Evolutionary conservation across 2,329 filamentous ascomycete genomes (phyloP).

Genomic region (Fusarium zealandicum): DNA sequence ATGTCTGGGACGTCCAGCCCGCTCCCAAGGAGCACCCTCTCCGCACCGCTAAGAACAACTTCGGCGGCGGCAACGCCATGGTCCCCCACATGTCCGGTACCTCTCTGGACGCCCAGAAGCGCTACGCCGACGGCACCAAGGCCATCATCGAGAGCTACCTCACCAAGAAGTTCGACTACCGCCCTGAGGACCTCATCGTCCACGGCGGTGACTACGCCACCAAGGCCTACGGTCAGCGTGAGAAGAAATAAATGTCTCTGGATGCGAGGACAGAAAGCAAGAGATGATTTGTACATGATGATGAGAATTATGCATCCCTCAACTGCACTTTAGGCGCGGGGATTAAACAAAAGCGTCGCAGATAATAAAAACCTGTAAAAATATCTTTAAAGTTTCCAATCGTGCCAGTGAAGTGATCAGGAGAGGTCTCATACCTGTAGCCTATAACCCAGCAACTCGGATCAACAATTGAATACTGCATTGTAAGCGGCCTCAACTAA

Average conservation of each 20-base stretch:
- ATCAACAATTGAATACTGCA: too few relatives aligned
- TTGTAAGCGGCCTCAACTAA: too few relatives aligned
- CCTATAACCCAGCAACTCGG: too few relatives aligned
- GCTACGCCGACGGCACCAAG: slow-evolving; percentile 89
- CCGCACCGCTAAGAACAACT: slow-evolving; percentile 91
- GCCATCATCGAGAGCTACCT: slow-evolving; percentile 91
- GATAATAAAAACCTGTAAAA: slow-evolving; percentile 38
- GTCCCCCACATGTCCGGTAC: slow-evolving; percentile 99
- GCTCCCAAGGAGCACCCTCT: slow-evolving; percentile 92
- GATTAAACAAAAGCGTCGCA: slow-evolving; percentile 34
- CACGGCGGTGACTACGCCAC: slow-evolving; percentile 91
- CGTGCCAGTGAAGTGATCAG: too few relatives aligned
- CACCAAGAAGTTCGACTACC: slow-evolving; percentile 85
- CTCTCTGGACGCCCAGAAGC: slow-evolving; percentile 95
- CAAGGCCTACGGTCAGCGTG: slow-evolving; percentile 85
- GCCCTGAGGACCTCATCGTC: slow-evolving; percentile 89
- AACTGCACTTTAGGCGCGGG: slow-evolving; percentile 34
- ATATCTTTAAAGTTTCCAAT: not conserved
- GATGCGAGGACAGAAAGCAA: slow-evolving; percentile 13
- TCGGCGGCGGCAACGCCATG: slow-evolving; percentile 98
- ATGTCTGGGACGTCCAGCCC: slow-evolving; percentile 98
- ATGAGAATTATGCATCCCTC: slow-evolving; percentile 26
- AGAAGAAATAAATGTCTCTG: slow-evolving; percentile 46
- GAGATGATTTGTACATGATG: slow-evolving; percentile 33
- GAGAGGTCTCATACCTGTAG: too few relatives aligned